A percentile compares a stretch with the other conserved stretches of the same genome.
These are phyloP conservation scores for Eucalyptus virginea DNA, from an alignment of 345 rosid genomes.

Conservation along the genomic window DNA sequence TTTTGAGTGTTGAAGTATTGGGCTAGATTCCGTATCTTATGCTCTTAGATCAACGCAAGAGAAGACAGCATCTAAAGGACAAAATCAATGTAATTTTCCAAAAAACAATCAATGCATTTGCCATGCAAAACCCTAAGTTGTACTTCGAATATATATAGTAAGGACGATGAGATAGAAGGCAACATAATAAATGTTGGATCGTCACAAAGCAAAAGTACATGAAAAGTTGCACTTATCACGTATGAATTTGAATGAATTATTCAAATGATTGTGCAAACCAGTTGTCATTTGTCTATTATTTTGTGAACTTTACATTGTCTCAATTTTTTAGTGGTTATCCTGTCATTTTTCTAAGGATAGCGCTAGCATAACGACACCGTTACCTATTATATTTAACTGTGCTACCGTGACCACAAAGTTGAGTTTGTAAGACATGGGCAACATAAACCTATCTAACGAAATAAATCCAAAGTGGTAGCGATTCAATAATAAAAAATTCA, in stretches of 20 bases:
- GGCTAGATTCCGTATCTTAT: background rate
- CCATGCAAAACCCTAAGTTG: background rate
- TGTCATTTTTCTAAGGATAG: background rate
- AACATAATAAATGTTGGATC: background rate
- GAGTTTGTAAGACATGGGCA: background rate
- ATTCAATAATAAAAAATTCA: background rate
- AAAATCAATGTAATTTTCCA: background rate
- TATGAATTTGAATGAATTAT: background rate
- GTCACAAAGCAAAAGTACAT: background rate
- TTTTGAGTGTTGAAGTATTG: background rate
- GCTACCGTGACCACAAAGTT: background rate
- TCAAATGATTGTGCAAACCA: background rate
- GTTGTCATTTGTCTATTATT: background rate
- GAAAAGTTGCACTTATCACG: background rate
- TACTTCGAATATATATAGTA: background rate
- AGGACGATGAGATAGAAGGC: background rate
- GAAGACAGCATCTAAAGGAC: background rate
- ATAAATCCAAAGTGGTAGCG: background rate
- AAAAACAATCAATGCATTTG: background rate
- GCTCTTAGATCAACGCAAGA: background rate
- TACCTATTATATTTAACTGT: background rate
- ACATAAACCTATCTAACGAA: background rate
- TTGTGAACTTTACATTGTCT: background rate
- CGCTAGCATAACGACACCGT: background rate
- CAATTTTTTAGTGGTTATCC: background rate